Evolutionary conservation across 306 rosid genomes (phyloP).

Genomic region (Inga oerstediana): DNA sequence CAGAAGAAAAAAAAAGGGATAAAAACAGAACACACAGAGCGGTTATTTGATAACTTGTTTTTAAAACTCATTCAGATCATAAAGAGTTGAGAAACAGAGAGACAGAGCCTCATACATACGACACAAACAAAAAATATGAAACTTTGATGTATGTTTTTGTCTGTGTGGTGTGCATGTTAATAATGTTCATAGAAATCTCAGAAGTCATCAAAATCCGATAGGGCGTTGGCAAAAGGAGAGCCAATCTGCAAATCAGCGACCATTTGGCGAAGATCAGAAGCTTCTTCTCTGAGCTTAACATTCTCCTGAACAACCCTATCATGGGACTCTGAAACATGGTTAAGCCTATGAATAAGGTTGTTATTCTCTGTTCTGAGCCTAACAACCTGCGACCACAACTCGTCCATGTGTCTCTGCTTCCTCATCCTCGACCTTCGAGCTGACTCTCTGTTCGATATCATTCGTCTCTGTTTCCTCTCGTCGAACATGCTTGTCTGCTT

Average conservation of each 20-base stretch:
- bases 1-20: neutral
- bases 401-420: conserved; percentile 82
- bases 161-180: neutral
- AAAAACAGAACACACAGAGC: neutral
- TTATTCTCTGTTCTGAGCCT: conserved; percentile 72
- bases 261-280: conserved; percentile 68
- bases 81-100: neutral
- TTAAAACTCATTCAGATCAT: neutral
- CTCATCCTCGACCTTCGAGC: conserved; percentile 89
- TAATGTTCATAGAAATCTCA: neutral
- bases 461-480: conserved; percentile 73
- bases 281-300: conserved; percentile 62
- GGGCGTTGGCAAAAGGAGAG: conserved; percentile 40
- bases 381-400: conserved; percentile 78
- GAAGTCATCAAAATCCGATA: conserved; percentile 50
- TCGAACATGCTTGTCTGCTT: conserved; percentile 58
- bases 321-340: conserved; percentile 57
- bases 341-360: conserved; percentile 57
- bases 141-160: neutral
- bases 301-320: conserved; percentile 65
- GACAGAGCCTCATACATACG: neutral
- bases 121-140: neutral
- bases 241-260: conserved; percentile 51
- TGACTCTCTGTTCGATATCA: conserved; percentile 88
- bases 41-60: neutral